Evolutionary conservation across 805 yeast genomes (phyloP).

Genomic region (Priceomyces haplophilus): DNA sequence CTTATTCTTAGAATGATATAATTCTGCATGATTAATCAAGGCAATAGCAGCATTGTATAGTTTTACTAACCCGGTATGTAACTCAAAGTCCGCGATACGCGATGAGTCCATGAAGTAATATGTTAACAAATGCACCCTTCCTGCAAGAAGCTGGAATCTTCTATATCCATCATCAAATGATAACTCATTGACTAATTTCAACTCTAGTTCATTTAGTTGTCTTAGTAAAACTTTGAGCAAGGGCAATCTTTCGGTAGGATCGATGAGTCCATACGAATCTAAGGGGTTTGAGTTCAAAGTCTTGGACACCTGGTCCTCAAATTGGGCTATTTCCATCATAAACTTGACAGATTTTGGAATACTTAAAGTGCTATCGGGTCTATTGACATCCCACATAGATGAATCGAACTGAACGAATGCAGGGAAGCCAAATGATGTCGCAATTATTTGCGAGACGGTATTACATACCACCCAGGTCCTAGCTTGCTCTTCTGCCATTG

Average conservation of each 20-base stretch:
- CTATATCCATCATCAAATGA: conserved; percentile 60
- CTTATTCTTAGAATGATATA: conserved; percentile 56
- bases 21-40: conserved; percentile 62
- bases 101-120: conserved; percentile 74
- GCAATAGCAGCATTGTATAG: conserved; percentile 79
- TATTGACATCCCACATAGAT: conserved; percentile 53
- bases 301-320: conserved; percentile 81
- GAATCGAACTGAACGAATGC: conserved; percentile 85
- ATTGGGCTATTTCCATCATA: conserved; percentile 78
- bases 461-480: conserved; percentile 95
- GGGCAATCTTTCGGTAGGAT: conserved; percentile 70
- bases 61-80: conserved; percentile 68
- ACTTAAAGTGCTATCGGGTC: conserved; percentile 42
- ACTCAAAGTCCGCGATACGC: conserved; percentile 52
- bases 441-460: conserved; percentile 83
- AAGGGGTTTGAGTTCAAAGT: conserved; percentile 69
- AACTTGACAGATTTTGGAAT: conserved; percentile 63
- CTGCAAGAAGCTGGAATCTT: conserved; percentile 62
- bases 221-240: conserved; percentile 64
- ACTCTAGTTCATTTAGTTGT: conserved; percentile 75
- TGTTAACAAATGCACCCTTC: conserved; percentile 78
- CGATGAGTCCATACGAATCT: conserved; percentile 64
- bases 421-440: conserved; percentile 92
- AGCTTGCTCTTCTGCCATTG: conserved; percentile 67
- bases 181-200: conserved; percentile 43